Conservation (phyloP, 192 early-diverging fungal species). For the Diversispora eburnea region DNA sequence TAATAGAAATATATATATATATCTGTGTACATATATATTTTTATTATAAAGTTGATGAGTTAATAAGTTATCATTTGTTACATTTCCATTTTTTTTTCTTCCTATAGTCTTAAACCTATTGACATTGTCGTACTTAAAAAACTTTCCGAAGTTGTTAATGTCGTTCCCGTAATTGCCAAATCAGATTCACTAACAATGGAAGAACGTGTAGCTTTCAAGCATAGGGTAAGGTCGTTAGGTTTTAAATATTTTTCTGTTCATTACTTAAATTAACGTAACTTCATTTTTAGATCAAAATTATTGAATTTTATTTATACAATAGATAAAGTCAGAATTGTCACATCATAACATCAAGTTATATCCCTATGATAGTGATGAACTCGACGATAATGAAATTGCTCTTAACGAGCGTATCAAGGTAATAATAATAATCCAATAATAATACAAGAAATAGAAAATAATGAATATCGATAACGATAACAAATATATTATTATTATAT, state of each 20-base stretch:
- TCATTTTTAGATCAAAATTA: not conserved
- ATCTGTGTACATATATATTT: not conserved
- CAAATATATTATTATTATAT: not conserved
- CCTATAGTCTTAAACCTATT: constrained; percentile 73
- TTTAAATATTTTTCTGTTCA: not conserved
- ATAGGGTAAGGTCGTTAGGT: constrained; percentile 47
- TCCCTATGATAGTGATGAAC: constrained; percentile 85
- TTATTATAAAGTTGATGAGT: not conserved
- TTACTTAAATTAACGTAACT: not conserved
- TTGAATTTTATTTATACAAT: not conserved
- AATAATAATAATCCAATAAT: not conserved
- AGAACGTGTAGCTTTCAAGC: constrained; percentile 79
- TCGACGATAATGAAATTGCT: constrained; percentile 72
- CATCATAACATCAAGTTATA: constrained; percentile 91
- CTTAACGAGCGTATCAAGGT: constrained; percentile 74
- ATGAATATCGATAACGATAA: too few relatives aligned
- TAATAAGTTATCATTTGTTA: not conserved
- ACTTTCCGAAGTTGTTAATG: constrained; percentile 79
- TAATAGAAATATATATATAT: not conserved
- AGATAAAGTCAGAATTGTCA: constrained; percentile 85
- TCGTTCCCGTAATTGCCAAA: constrained; percentile 90
- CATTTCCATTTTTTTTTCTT: not conserved
- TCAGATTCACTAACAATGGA: constrained; percentile 82
- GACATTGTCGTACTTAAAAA: constrained; percentile 84
- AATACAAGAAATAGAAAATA: not conserved